phyloP scores from a whole-genome alignment of 1,284 basidiomycete genomes.

The Heliocybe sulcata region DNA sequence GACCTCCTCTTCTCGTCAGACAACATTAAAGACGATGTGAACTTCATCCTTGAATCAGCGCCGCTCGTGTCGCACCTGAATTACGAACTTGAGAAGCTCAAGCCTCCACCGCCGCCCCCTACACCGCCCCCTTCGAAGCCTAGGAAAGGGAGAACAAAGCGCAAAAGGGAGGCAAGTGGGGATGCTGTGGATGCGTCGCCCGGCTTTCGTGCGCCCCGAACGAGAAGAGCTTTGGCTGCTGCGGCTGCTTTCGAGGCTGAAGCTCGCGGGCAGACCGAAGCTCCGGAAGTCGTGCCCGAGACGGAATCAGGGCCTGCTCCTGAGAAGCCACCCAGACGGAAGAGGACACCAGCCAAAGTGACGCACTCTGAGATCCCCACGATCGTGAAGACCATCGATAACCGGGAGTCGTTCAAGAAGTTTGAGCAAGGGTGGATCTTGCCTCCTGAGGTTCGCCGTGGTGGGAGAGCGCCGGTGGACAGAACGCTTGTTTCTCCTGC shows the following conservation, averaged over 20 bases:
- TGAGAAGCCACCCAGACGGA: conserved; percentile 8
- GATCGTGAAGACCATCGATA: conserved; percentile 63
- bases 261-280: conserved; percentile 8
- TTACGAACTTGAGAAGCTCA: conserved; percentile 56
- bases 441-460: conserved; percentile 56
- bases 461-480: conserved; percentile 38
- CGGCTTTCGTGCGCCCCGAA: conserved; percentile 42
- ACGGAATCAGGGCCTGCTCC: conserved; percentile 3
- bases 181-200: conserved; percentile 20
- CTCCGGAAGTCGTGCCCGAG: conserved; percentile 7
- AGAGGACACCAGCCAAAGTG: conserved; percentile 14
- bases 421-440: conserved; percentile 91
- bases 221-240: conserved; percentile 32
- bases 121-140: conserved; percentile 24
- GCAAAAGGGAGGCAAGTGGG: conserved; percentile 6
- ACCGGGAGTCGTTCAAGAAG: conserved; percentile 68
- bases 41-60: conserved; percentile 46
- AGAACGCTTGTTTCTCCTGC: conserved; percentile 32
- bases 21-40: conserved; percentile 41
- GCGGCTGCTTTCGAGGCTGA: conserved; percentile 37
- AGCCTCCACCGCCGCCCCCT: conserved; percentile 44
- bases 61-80: conserved; percentile 64
- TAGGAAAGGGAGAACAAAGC: conserved; percentile 7
- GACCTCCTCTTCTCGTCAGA: conserved; percentile 46
- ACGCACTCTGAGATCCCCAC: conserved; percentile 31